These are phyloP conservation scores for Monilinia polystroma DNA, from an alignment of 2,329 filamentous ascomycete species.

Conservation along the genomic window DNA sequence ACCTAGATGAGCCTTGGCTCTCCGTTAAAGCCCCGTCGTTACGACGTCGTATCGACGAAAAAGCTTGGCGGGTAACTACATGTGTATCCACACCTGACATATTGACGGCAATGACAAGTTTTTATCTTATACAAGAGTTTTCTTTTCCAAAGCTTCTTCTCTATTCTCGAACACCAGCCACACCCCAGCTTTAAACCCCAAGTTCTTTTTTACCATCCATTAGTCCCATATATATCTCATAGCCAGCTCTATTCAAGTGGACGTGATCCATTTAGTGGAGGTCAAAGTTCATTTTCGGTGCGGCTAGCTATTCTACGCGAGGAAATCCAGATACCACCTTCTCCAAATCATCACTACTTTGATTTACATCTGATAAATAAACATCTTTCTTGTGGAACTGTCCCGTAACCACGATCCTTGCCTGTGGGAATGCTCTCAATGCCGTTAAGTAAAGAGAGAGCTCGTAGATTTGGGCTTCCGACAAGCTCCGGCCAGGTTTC, in stretches of 20 bases:
- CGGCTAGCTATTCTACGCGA: slow-evolving; percentile 20
- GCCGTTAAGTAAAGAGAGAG: slow-evolving; percentile 21
- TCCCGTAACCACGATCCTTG: slow-evolving; percentile 22
- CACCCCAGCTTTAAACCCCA: neutral
- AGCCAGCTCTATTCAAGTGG: slow-evolving; percentile 27
- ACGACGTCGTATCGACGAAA: too few species aligned
- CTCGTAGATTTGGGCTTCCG: neutral
- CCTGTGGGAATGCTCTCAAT: slow-evolving; percentile 12
- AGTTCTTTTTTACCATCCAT: slow-evolving; percentile 18
- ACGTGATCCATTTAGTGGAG: slow-evolving; percentile 26
- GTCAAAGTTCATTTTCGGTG: slow-evolving; percentile 17
- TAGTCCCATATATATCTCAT: slow-evolving; percentile 25
- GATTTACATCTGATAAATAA: slow-evolving; percentile 15
- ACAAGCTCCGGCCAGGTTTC: slow-evolving; percentile 20
- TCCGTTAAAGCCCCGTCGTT: too few species aligned
- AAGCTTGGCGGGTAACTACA: neutral
- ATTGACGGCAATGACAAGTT: neutral
- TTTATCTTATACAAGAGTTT: neutral
- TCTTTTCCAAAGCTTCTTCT: neutral
- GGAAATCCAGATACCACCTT: slow-evolving; percentile 11
- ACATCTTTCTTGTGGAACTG: slow-evolving; percentile 26
- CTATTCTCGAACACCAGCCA: neutral
- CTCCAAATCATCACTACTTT: slow-evolving; percentile 20
- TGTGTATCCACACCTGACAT: neutral
- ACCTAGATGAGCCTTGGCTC: too few species aligned